Percentiles rank a stretch among this genome's conserved stretches.
phyloP scores from a whole-genome alignment of 768 basidiomycete species.

The Crucibulum laeve region DNA sequence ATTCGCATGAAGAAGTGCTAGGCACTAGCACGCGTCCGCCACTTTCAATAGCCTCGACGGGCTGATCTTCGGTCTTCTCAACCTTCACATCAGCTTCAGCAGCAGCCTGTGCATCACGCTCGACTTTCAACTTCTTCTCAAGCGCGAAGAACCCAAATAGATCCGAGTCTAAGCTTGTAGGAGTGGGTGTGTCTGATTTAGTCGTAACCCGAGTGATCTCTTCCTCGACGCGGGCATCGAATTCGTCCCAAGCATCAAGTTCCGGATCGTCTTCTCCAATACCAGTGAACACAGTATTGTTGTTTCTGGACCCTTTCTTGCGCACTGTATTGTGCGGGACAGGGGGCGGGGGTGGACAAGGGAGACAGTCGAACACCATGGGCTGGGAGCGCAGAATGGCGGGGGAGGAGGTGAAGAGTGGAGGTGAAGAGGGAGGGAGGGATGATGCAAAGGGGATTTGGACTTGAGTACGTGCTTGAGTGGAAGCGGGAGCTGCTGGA shows the following conservation, averaged over 20 bases:
- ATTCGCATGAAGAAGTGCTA: no score
- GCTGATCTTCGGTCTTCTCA: no score
- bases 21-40: no score
- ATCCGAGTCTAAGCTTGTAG: slow-evolving; percentile 30
- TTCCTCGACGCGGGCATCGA: slow-evolving; percentile 10
- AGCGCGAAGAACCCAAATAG: slow-evolving; percentile 57
- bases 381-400: neutral
- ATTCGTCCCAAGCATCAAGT: slow-evolving; percentile 17
- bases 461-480: no score
- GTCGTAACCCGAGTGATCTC: slow-evolving; percentile 5
- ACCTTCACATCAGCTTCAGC: neutral
- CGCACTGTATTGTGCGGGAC: neutral
- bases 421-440: slow-evolving; percentile 30
- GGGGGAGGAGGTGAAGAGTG: slow-evolving; percentile 11
- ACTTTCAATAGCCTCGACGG: no score
- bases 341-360: slow-evolving; percentile 6
- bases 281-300: neutral
- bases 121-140: slow-evolving; percentile 43
- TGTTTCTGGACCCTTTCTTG: neutral
- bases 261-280: neutral
- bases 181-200: slow-evolving; percentile 5
- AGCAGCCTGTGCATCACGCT: slow-evolving; percentile 21
- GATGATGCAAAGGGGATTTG: slow-evolving; percentile 18
- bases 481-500: no score
- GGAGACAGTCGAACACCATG: slow-evolving; percentile 2